Evolutionary conservation across 1,284 basidiomycete species (phyloP), one percentile per base, ranked within the genome.

Genomic region (Rhodotorula sp.): DNA sequence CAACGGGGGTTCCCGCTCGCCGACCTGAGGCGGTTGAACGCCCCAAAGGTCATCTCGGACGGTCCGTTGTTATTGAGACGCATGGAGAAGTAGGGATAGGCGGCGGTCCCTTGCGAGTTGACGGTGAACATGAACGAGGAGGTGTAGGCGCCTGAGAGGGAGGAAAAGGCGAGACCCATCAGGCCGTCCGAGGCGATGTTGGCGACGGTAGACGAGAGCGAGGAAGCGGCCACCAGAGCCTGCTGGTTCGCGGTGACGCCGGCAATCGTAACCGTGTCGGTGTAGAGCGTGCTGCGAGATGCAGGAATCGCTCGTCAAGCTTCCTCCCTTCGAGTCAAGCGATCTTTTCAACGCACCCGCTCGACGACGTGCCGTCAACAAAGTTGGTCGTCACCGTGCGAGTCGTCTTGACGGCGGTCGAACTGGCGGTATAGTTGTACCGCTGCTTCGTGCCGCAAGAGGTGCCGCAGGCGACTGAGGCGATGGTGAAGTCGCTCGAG

Each of bases 401-500:
- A 8, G 44, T n/a, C 20, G 64, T 67, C 50, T 28, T 53, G 30
- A 58, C 54, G 1, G 59, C 50, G 11, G 68, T 60, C 28, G 65
- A 53, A 3, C 55, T 59, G 15, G 46, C 52, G 5, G 54, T 62
- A 15, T 55, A 51, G 20, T 67, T 54, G 68, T 72, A 72, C 18
- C 65, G 71, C n/a, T 57, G n/a, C 47, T 69, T 72, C 11, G 56
- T 59, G 1, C 68, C 68, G 52, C 71, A 72, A 28, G 47, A 65
- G 31, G 65, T 11, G 11, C 34, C 22, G 63, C 71, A 72, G 2
- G 31, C 31, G 11, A 56, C 62, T 18, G 64, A 64, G 4, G 77
- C 78, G 31, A 81, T 70, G 75, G 80, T 80, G 61, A 81, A 77
- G 69, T 81, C 80, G 34, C 78, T 65, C 4, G 78, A 79, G 20